These are phyloP conservation scores for Globisporangium takayamanum DNA, from an alignment of 352 stramenopile species.

Conservation along the genomic window DNA sequence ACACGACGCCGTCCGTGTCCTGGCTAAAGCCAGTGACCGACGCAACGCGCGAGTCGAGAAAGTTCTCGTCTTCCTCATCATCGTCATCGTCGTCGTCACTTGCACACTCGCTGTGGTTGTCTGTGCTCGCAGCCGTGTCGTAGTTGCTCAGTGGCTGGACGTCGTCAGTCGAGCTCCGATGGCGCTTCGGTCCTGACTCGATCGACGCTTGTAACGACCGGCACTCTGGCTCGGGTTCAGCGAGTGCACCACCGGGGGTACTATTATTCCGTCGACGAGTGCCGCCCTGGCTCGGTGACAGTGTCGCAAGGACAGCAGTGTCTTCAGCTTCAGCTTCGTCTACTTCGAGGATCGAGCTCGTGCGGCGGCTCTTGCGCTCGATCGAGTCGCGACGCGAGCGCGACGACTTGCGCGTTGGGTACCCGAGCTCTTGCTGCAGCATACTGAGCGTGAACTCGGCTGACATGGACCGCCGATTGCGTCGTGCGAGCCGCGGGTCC, in stretches of 20 bases:
- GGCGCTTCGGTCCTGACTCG: slow-evolving; percentile 2
- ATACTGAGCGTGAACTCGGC: slow-evolving; percentile 52
- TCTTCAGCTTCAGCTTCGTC: slow-evolving; percentile 11
- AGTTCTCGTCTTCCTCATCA: slow-evolving; percentile 57
- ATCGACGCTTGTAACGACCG: slow-evolving; percentile 3
- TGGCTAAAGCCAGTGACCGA: slow-evolving; percentile 70
- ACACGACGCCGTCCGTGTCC: slow-evolving; percentile 66
- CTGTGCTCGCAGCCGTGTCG: background rate
- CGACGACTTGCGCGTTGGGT: slow-evolving; percentile 31
- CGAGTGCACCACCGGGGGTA: background rate
- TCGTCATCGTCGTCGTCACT: slow-evolving; percentile 14
- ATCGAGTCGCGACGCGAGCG: slow-evolving; percentile 10
- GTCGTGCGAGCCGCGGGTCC: slow-evolving; percentile 10
- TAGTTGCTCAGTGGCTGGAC: slow-evolving; percentile 11
- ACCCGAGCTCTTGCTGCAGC: slow-evolving; percentile 71
- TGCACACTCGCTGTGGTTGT: too few species aligned
- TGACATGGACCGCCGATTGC: slow-evolving; percentile 46
- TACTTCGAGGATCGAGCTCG: slow-evolving; percentile 31
- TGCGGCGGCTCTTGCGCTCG: slow-evolving; percentile 24
- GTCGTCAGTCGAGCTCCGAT: too few species aligned
- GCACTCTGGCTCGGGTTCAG: slow-evolving; percentile 12
- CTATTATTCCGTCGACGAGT: background rate
- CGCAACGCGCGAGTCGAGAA: slow-evolving; percentile 58
- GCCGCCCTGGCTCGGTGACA: background rate
- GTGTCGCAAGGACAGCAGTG: background rate